These are phyloP conservation scores for Hexamita inflata DNA, from an alignment of 208 protist species.

Conservation along the genomic window DNA sequence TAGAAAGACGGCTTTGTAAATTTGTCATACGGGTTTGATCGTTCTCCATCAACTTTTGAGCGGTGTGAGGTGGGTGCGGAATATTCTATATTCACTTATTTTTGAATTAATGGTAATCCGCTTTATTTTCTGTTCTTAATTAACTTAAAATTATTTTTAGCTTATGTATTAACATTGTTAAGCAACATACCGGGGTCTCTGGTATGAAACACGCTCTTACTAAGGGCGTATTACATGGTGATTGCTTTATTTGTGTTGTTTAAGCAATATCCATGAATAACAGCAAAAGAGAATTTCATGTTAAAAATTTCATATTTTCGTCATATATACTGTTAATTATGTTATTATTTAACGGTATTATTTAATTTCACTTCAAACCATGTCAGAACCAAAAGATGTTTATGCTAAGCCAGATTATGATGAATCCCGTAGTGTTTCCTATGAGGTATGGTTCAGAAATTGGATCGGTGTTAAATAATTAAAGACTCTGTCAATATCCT, in stretches of 20 bases:
- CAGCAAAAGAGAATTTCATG: not conserved
- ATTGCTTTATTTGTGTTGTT: too few relatives aligned
- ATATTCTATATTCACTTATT: too few relatives aligned
- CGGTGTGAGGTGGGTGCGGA: not conserved
- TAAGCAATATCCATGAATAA: too few relatives aligned
- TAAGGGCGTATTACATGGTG: too few relatives aligned
- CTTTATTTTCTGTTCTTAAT: too few relatives aligned
- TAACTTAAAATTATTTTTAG: too few relatives aligned
- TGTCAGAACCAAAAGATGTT: not conserved
- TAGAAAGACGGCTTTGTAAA: not conserved
- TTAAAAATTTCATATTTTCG: not conserved
- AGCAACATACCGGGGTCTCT: too few relatives aligned
- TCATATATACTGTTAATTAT: not conserved
- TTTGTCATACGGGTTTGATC: not conserved
- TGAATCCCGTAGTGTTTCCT: not conserved
- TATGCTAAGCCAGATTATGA: constrained; percentile 25
- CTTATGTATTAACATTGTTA: not conserved
- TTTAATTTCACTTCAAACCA: not conserved
- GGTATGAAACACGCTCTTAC: too few relatives aligned
- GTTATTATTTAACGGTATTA: not conserved
- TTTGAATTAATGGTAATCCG: too few relatives aligned
- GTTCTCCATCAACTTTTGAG: not conserved
- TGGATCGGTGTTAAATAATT: not conserved
- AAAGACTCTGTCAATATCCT: not conserved
- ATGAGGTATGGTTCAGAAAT: constrained; percentile 15